Evolutionary conservation across 2,329 filamentous ascomycete species (phyloP).

Genomic region (Dothiorella sarmentorum): DNA sequence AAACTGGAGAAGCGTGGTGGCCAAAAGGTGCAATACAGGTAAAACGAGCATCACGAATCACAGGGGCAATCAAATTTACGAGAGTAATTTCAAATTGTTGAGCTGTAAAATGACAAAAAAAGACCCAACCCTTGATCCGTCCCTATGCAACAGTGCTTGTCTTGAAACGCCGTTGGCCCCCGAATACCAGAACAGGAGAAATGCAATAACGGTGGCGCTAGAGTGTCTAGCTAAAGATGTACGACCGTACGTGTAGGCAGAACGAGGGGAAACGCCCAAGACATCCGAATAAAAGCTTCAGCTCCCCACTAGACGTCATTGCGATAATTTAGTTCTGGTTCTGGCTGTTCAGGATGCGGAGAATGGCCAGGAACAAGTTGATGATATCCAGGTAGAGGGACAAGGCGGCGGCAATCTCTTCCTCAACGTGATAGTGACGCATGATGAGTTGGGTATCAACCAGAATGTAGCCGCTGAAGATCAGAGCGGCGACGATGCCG

Average conservation of each 20-base stretch:
- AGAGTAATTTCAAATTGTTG: not conserved
- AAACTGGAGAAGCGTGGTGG: conserved; percentile 53
- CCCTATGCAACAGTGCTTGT: not conserved
- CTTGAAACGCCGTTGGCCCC: not conserved
- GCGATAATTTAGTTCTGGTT: conserved; percentile 71
- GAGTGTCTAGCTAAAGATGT: too few species aligned
- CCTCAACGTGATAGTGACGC: conserved; percentile 94
- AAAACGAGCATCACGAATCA: conserved; percentile 15
- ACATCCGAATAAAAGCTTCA: too few species aligned
- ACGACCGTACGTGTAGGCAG: not conserved
- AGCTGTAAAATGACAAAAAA: not conserved
- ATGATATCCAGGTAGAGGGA: conserved; percentile 94
- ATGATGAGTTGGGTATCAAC: conserved; percentile 96
- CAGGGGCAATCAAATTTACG: not conserved
- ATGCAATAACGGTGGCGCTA: too few species aligned
- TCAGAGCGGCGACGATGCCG: conserved; percentile 72
- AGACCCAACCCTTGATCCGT: not conserved
- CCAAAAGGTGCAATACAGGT: conserved; percentile 48
- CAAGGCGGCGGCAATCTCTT: conserved; percentile 94
- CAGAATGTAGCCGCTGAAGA: conserved; percentile 93
- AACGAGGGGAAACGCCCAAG: not conserved
- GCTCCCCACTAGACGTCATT: too few species aligned
- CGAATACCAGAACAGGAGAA: too few species aligned
- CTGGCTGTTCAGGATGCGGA: conserved; percentile 95
- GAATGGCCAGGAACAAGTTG: conserved; percentile 93